These are phyloP conservation scores for Tetraselmis striata DNA, from an alignment of 139 green algal genomes.

Conservation along the genomic window DNA sequence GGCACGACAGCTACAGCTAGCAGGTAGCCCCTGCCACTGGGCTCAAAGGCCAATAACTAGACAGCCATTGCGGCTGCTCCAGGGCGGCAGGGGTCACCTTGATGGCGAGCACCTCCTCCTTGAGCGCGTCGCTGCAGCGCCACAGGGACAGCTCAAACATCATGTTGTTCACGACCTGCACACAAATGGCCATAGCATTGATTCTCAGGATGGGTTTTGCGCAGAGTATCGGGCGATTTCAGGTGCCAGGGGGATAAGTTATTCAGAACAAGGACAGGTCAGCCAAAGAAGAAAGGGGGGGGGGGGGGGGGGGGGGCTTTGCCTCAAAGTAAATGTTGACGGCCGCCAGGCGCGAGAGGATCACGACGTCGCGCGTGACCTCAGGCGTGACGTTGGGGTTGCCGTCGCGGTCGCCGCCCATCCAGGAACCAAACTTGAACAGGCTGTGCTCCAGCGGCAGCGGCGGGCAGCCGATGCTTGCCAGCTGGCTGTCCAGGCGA, in stretches of 20 bases:
- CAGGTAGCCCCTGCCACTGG: too few relatives aligned
- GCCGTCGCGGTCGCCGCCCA: slow-evolving; percentile 92
- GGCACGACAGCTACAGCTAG: too few relatives aligned
- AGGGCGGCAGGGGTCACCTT: too few relatives aligned
- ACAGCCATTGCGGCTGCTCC: too few relatives aligned
- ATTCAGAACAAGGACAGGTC: too few relatives aligned
- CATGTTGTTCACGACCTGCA: slow-evolving; percentile 60
- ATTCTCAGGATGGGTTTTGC: slow-evolving; percentile 9
- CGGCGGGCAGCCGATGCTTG: slow-evolving; percentile 71
- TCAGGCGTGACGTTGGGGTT: slow-evolving; percentile 87
- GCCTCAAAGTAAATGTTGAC: slow-evolving; percentile 53
- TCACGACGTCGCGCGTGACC: slow-evolving; percentile 84
- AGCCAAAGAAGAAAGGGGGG: too few relatives aligned
- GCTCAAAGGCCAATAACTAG: too few relatives aligned
- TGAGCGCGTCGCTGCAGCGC: slow-evolving; percentile 68
- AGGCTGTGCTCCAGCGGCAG: slow-evolving; percentile 67
- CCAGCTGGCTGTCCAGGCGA: slow-evolving; percentile 83
- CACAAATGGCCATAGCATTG: too few relatives aligned
- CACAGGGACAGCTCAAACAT: slow-evolving; percentile 94
- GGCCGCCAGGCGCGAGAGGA: slow-evolving; percentile 61
- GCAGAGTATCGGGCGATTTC: too few relatives aligned
- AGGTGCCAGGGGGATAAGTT: too few relatives aligned
- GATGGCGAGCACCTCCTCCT: slow-evolving; percentile 17
- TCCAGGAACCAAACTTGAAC: slow-evolving; percentile 79
- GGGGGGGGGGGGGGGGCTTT: too few relatives aligned